Evolutionary conservation across 2,329 filamentous ascomycete genomes (phyloP).

Genomic region (Ophiostoma novo-ulmi): DNA sequence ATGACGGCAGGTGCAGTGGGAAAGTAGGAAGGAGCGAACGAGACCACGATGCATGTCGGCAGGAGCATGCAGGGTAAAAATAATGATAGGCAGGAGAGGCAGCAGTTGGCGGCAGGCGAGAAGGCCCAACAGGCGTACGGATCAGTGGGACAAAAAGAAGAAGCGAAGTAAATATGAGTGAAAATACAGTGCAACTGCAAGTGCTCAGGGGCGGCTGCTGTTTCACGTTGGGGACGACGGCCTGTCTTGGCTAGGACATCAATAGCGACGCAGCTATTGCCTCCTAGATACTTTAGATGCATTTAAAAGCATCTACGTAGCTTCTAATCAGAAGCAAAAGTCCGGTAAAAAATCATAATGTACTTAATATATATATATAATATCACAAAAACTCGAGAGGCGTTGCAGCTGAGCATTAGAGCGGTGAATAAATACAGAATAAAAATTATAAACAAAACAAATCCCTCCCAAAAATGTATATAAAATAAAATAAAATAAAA

Average conservation of each 20-base stretch:
- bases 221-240: slow-evolving; percentile 20
- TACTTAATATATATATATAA: background rate
- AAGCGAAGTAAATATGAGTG: background rate
- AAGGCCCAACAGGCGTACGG: background rate
- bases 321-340: background rate
- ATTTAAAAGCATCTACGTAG: no score
- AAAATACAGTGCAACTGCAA: slow-evolving; percentile 1
- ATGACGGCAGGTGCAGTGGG: background rate
- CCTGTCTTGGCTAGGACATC: background rate
- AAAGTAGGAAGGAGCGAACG: background rate
- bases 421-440: background rate
- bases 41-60: background rate
- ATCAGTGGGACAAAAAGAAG: background rate
- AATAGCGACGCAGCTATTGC: no score
- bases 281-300: background rate
- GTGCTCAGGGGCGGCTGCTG: slow-evolving; percentile 14
- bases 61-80: slow-evolving; percentile 12
- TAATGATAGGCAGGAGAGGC: slow-evolving; percentile 15
- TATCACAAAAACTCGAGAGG: background rate
- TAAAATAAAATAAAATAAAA: background rate
- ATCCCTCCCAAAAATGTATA: background rate
- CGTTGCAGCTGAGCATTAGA: background rate
- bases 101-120: background rate
- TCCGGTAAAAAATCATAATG: background rate
- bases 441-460: background rate